Conservation (phyloP, 108 stramenopile species). For the Skeletonema grethae region DNA sequence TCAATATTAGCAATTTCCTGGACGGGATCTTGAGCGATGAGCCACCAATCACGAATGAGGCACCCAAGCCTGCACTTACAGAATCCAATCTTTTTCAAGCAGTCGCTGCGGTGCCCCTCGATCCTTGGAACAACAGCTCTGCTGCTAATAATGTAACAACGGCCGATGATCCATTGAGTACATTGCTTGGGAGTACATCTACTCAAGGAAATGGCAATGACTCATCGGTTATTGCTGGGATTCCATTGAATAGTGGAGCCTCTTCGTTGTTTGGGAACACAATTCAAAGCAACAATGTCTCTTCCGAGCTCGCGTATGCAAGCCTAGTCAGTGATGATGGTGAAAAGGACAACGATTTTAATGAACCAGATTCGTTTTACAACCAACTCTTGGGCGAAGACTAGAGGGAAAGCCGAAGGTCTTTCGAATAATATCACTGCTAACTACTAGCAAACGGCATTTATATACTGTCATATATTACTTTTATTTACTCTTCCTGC, state of each 20-base stretch:
- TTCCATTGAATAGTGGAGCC: slow-evolving; percentile 30
- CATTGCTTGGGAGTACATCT: slow-evolving; percentile 27
- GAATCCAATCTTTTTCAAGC: slow-evolving; percentile 23
- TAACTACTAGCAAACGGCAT: neutral
- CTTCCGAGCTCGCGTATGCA: slow-evolving; percentile 31
- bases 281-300: slow-evolving; percentile 22
- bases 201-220: slow-evolving; percentile 23
- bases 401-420: slow-evolving; percentile 6
- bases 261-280: slow-evolving; percentile 28
- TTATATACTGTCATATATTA: neutral
- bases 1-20: slow-evolving; percentile 43
- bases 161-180: slow-evolving; percentile 28
- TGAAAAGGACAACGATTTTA: slow-evolving; percentile 38
- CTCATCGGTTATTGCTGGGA: slow-evolving; percentile 38
- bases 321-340: slow-evolving; percentile 31
- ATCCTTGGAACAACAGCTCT: slow-evolving; percentile 43
- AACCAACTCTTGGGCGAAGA: slow-evolving; percentile 46
- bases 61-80: slow-evolving; percentile 1
- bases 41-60: slow-evolving; percentile 2
- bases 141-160: neutral
- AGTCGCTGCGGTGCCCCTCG: slow-evolving; percentile 32
- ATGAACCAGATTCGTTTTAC: slow-evolving; percentile 51
- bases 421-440: neutral
- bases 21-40: slow-evolving; percentile 42
- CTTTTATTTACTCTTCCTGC: slow-evolving; percentile 16